These are phyloP conservation scores for Striga hermonthica DNA, from an alignment of 305 asterid genomes.

Conservation along the genomic window DNA sequence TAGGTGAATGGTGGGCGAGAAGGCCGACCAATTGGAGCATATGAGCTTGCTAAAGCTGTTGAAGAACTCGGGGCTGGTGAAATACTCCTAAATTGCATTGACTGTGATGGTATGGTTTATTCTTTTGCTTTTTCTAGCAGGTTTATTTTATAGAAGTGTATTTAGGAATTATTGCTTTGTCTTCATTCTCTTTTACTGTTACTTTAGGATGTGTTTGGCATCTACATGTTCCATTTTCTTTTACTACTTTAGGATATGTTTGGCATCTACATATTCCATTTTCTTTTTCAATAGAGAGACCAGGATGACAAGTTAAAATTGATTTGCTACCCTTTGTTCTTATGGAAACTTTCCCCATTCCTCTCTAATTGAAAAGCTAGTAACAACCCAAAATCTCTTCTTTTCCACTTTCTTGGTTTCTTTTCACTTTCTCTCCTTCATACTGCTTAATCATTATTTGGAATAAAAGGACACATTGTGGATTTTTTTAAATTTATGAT, in stretches of 20 bases:
- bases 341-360: slow-evolving; percentile 5
- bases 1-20: slow-evolving; percentile 96
- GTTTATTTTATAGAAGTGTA: slow-evolving; percentile 4
- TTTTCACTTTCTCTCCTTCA: neutral
- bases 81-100: slow-evolving; percentile 88
- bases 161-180: neutral
- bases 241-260: neutral
- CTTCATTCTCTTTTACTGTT: slow-evolving; percentile 4
- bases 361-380: neutral
- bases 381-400: neutral
- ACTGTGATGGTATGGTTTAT: slow-evolving; percentile 72
- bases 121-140: slow-evolving; percentile 10
- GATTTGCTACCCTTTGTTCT: too few species aligned
- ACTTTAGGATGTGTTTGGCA: neutral
- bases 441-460: neutral
- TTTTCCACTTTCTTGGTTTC: neutral
- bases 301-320: neutral
- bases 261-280: slow-evolving; percentile 1
- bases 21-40: slow-evolving; percentile 93
- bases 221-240: slow-evolving; percentile 1
- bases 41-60: slow-evolving; percentile 93
- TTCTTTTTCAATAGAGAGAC: neutral
- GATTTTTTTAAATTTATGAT: slow-evolving; percentile 4
- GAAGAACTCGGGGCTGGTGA: slow-evolving; percentile 98
- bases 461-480: neutral